Evolutionary conservation across 768 basidiomycete genomes (phyloP).

Genomic region (Auricularia auricula-judae): DNA sequence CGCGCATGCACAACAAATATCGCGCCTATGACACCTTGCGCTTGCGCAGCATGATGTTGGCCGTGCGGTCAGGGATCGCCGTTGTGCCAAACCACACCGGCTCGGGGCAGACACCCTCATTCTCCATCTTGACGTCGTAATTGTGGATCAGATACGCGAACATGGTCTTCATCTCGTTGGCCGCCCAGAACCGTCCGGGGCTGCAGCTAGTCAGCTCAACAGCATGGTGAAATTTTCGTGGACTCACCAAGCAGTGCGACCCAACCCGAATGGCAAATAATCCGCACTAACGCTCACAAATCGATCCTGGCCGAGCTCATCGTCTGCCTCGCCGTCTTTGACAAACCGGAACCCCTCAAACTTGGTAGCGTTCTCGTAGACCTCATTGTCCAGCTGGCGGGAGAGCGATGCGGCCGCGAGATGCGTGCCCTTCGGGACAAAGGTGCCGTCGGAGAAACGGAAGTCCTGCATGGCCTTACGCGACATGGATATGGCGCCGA

Average conservation of each 20-base stretch:
- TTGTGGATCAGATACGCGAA: slow-evolving; percentile 27
- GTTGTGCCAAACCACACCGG: slow-evolving; percentile 18
- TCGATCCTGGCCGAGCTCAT: slow-evolving; percentile 23
- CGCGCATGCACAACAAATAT: too few species aligned
- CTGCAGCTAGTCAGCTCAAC: not conserved
- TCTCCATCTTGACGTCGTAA: slow-evolving; percentile 28
- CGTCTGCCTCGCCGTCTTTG: slow-evolving; percentile 15
- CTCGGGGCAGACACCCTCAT: slow-evolving; percentile 23
- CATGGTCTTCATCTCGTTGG: slow-evolving; percentile 34
- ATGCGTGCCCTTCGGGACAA: slow-evolving; percentile 14
- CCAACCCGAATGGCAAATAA: slow-evolving; percentile 27
- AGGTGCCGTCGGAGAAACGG: slow-evolving; percentile 24
- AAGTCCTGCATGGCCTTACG: slow-evolving; percentile 21
- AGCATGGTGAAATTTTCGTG: not conserved
- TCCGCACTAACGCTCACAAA: slow-evolving; percentile 23
- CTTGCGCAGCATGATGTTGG: slow-evolving; percentile 9
- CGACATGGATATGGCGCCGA: slow-evolving; percentile 17
- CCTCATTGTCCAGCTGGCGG: slow-evolving; percentile 2
- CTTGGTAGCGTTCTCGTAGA: slow-evolving; percentile 1
- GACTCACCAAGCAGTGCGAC: slow-evolving; percentile 22
- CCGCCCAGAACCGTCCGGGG: slow-evolving; percentile 34
- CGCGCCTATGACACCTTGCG: not conserved
- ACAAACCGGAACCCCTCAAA: slow-evolving; percentile 5
- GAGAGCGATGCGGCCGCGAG: slow-evolving; percentile 10
- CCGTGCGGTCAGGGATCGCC: slow-evolving; percentile 21